A percentile compares a stretch with the other conserved stretches of the same genome.
Conservation (phyloP, 257 asterid genomes). For the Solanum pinnatisectum region DNA sequence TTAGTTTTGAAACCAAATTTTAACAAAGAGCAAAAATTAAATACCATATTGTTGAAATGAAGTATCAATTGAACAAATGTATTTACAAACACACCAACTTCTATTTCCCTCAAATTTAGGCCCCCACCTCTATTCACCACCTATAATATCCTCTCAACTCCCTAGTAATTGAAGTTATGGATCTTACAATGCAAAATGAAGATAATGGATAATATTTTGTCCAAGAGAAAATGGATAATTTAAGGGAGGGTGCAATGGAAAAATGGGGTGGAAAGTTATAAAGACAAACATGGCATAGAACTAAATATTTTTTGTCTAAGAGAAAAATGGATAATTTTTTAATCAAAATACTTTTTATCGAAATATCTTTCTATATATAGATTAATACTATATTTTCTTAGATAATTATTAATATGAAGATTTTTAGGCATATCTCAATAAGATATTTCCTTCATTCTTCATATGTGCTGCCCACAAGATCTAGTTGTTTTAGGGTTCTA, state of each 20-base stretch:
- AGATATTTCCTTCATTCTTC: not conserved
- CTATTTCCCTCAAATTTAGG: not conserved
- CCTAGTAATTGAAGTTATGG: not conserved
- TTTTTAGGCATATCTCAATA: not conserved
- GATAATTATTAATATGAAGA: not conserved
- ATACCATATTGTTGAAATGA: too few relatives aligned
- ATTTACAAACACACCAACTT: too few relatives aligned
- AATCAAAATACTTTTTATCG: too few relatives aligned
- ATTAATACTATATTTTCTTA: too few relatives aligned
- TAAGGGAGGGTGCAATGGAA: not conserved
- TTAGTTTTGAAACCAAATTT: too few relatives aligned
- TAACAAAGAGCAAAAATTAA: too few relatives aligned
- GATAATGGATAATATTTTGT: not conserved
- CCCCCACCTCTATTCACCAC: not conserved
- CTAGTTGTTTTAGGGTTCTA: not conserved
- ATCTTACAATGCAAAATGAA: not conserved
- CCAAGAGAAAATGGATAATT: too few relatives aligned
- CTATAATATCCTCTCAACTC: not conserved
- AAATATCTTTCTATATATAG: too few relatives aligned
- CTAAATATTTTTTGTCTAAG: not conserved
- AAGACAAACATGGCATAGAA: not conserved
- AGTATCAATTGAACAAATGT: not conserved
- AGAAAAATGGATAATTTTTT: not conserved
- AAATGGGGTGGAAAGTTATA: not conserved
- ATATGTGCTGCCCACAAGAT: not conserved